phyloP scores from a whole-genome alignment of 495 filamentous ascomycete genomes.

The Neurospora sublineolata region DNA sequence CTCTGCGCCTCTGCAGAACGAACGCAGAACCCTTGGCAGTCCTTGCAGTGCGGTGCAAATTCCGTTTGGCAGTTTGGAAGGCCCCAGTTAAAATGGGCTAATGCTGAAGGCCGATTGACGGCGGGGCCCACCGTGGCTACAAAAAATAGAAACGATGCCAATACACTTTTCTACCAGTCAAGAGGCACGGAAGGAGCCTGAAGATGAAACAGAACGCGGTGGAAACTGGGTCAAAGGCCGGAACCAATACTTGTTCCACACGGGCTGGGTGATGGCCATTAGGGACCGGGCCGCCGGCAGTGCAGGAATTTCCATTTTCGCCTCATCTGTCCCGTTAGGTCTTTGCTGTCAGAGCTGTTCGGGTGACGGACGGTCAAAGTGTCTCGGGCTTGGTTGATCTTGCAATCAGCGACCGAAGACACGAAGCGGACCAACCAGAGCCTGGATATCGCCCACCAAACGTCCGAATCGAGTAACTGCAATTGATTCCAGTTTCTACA shows the following conservation, averaged over 20 bases:
- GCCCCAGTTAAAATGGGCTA: neutral
- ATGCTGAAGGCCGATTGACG: neutral
- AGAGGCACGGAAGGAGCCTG: no score
- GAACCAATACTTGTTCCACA: neutral
- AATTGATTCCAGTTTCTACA: neutral
- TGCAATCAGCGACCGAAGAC: neutral
- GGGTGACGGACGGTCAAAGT: neutral
- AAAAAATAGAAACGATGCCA: neutral
- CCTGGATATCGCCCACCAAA: neutral
- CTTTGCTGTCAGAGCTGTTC: neutral
- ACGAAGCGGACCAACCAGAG: neutral
- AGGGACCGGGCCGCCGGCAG: neutral
- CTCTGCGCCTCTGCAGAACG: neutral
- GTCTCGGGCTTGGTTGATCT: neutral
- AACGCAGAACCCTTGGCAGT: neutral
- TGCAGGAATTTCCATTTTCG: neutral
- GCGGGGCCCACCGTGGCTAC: neutral
- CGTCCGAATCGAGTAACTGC: neutral
- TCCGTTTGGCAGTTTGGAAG: neutral
- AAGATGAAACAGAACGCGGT: conserved; percentile 4
- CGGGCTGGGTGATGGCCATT: neutral
- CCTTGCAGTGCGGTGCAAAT: neutral
- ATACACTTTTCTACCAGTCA: neutral
- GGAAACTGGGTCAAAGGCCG: neutral
- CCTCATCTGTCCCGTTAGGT: neutral